A percentile compares a stretch with the other conserved stretches of the same genome.
These are phyloP conservation scores for Saksenaea oblongispora DNA, from an alignment of 371 early-diverging fungal genomes.

Conservation along the genomic window DNA sequence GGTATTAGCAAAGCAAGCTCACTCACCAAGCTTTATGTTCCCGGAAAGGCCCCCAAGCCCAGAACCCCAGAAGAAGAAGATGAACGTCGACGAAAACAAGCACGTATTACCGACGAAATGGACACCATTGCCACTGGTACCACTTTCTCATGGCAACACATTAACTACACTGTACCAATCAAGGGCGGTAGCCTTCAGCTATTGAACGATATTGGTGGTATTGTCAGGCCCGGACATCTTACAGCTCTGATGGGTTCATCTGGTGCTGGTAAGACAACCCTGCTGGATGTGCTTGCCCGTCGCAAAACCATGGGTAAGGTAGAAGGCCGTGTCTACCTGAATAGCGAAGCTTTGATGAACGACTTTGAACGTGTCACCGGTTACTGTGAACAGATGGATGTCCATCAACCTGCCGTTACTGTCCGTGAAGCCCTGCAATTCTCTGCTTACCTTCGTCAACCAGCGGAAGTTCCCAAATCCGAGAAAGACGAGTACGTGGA, in stretches of 20 bases:
- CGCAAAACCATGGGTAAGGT: conserved; percentile 79
- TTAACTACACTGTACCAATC: conserved; percentile 57
- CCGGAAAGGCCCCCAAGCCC: conserved; percentile 21
- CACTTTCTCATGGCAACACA: conserved; percentile 56
- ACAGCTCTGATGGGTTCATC: conserved; percentile 85
- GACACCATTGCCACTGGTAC: conserved; percentile 42
- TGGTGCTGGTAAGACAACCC: conserved; percentile 89
- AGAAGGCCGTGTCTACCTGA: conserved; percentile 67
- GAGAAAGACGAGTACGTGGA: conserved; percentile 66
- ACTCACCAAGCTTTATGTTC: conserved; percentile 46
- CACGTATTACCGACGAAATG: conserved; percentile 25
- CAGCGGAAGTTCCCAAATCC: conserved; percentile 42
- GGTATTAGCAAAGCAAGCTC: conserved; percentile 40
- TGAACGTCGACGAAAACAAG: conserved; percentile 25
- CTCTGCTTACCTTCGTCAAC: conserved; percentile 68
- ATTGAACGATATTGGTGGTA: conserved; percentile 47
- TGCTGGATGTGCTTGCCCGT: conserved; percentile 79
- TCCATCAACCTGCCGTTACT: conserved; percentile 65
- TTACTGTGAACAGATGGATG: conserved; percentile 84
- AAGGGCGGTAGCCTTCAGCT: conserved; percentile 55
- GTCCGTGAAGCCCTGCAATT: conserved; percentile 70
- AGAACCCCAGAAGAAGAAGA: conserved; percentile 21
- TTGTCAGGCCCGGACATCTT: conserved; percentile 66
- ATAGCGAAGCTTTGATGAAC: conserved; percentile 43
- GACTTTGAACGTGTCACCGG: conserved; percentile 77